Conservation (phyloP, 1,284 basidiomycete species). For the Boletus semigastroideus region DNA sequence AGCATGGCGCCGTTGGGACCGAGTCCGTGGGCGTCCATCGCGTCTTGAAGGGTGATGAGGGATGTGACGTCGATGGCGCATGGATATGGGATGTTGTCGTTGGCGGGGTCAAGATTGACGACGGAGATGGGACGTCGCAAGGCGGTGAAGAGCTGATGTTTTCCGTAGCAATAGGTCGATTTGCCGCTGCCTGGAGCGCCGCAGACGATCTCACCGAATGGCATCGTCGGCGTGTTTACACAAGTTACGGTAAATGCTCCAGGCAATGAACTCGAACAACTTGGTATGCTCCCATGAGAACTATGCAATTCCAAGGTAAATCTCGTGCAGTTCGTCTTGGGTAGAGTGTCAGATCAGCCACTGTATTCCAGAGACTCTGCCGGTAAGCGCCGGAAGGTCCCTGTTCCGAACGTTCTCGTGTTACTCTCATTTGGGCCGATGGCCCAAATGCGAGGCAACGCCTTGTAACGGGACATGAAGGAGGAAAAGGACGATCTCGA, state of each 20-base stretch:
- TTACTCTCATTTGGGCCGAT: no score
- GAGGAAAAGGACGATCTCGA: constrained; percentile 87
- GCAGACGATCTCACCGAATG: constrained; percentile 86
- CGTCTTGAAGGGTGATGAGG: constrained; percentile 87
- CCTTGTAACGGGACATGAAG: constrained; percentile 78
- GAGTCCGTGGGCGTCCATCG: constrained; percentile 82
- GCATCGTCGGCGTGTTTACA: constrained; percentile 45
- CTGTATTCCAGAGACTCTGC: no score
- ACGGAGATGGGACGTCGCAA: constrained; percentile 84
- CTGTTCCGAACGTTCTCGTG: no score
- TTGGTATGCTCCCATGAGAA: no score
- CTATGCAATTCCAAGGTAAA: no score
- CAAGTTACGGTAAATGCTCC: no score
- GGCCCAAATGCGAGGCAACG: no score
- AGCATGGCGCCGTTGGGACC: constrained; percentile 98
- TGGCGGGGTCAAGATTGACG: constrained; percentile 96
- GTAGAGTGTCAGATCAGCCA: no score
- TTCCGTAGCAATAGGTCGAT: constrained; percentile 92
- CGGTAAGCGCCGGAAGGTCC: no score
- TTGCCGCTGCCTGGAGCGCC: constrained; percentile 94
- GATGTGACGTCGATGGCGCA: constrained; percentile 85
- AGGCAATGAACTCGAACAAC: no score
- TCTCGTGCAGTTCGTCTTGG: no score
- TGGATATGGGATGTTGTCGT: constrained; percentile 87
- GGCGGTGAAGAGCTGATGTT: constrained; percentile 89